Base-by-base conservation (phyloP, 2,329 filamentous ascomycete genomes). In the Didymella exigua region DNA sequence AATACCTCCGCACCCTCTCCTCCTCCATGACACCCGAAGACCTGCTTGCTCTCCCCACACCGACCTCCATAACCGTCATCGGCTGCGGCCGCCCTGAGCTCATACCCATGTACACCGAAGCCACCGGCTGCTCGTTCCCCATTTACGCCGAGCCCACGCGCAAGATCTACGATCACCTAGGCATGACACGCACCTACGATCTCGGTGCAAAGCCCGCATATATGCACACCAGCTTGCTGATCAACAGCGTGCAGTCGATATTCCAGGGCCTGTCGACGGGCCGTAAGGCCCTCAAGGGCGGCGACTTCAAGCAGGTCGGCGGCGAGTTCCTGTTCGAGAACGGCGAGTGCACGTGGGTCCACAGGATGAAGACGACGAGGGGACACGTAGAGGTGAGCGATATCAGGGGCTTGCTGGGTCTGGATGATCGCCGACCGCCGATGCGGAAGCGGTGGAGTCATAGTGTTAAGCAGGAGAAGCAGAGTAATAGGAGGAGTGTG, bases 251-350 rank as follows among this genome's bases (percentile, higher is more conserved):
- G 5, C 79, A 79, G 53, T 82, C 82, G 47, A 79, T 89, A 47
- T 70, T 81, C 5, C 87, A 90, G 72, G 84, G 79, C 0, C 69
- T 93, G 27, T 83, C 86, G 55, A 75, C 87, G 1, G 80, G 81
- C 14, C 77, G 71, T 7, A 86, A 88, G 43, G 84, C 82, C 5
- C 76, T 84, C 56, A 86, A 86, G 70, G 84, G 83, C 18, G 89
- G 89, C 3, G 83, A 90, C 68, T 79, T 83, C 68, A 79, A 82
- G 47, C 88, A 91, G 75, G 86, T 90, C 2, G 89, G 90, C 21
- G 90, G 89, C 10, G 90, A 93, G 76, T 90, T 92, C 58, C 71
- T 93, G n/a, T 91, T 91, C 60, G 87, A 90, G 66, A 79, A 84
- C 66, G 89, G 89, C 75, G 78, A 77, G 49, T 82, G 90, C 24